These are phyloP conservation scores for Stemphylium vesicarium DNA, from an alignment of 2,329 filamentous ascomycete genomes.

Conservation along the genomic window DNA sequence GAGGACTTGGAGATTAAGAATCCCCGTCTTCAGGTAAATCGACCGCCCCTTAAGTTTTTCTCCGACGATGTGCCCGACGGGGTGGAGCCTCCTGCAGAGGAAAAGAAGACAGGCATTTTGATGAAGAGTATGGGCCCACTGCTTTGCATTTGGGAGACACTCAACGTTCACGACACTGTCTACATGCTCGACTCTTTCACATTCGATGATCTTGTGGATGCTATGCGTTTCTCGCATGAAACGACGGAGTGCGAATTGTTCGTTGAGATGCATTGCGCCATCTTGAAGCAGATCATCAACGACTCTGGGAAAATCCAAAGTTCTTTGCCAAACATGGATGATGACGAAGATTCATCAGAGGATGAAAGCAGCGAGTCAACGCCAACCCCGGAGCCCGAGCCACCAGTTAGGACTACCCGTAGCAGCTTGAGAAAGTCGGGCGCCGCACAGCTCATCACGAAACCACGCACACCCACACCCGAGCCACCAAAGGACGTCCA, in stretches of 20 bases:
- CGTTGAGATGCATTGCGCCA: slow-evolving; percentile 88
- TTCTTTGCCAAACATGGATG: slow-evolving; percentile 72
- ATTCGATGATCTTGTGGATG: slow-evolving; percentile 93
- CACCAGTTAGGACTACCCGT: slow-evolving; percentile 78
- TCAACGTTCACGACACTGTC: slow-evolving; percentile 97
- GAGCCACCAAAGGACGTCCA: slow-evolving; percentile 55
- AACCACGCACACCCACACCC: slow-evolving; percentile 48
- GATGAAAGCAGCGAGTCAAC: slow-evolving; percentile 63
- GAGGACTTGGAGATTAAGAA: slow-evolving; percentile 87
- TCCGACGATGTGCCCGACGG: slow-evolving; percentile 64
- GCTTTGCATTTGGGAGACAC: slow-evolving; percentile 92
- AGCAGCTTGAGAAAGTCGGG: slow-evolving; percentile 85
- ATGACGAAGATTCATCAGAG: slow-evolving; percentile 43
- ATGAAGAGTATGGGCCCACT: slow-evolving; percentile 87
- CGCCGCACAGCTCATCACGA: slow-evolving; percentile 60
- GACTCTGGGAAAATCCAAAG: slow-evolving; percentile 81
- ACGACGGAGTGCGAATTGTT: slow-evolving; percentile 82
- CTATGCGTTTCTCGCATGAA: slow-evolving; percentile 77
- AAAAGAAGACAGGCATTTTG: slow-evolving; percentile 63
- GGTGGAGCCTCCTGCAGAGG: slow-evolving; percentile 43
- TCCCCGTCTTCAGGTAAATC: slow-evolving; percentile 65
- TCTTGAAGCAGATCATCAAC: slow-evolving; percentile 85
- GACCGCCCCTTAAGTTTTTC: slow-evolving; percentile 80
- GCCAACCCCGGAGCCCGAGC: slow-evolving; percentile 67
- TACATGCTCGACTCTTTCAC: slow-evolving; percentile 96